Evolutionary conservation across 208 protist genomes (phyloP).

Genomic region (Trypanosoma vivax): DNA sequence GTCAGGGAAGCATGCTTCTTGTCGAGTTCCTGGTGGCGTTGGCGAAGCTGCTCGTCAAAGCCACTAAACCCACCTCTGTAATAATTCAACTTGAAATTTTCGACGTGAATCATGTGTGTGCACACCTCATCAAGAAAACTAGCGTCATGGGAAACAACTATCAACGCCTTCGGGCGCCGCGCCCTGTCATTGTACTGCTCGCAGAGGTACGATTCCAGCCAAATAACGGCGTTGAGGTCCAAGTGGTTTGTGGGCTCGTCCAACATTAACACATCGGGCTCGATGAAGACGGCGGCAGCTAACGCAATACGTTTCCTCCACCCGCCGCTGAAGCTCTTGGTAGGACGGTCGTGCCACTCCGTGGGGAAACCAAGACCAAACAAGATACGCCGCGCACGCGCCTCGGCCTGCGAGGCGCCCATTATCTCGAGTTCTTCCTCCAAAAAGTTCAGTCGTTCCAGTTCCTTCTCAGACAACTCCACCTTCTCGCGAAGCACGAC

Average conservation of each 20-base stretch:
- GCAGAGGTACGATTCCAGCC: constrained; percentile 90
- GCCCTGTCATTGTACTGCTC: constrained; percentile 72
- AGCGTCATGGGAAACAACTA: constrained; percentile 96
- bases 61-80: constrained; percentile 75
- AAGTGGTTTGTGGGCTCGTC: constrained; percentile 98
- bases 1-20: constrained; percentile 74
- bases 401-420: constrained; percentile 83
- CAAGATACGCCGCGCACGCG: constrained; percentile 81
- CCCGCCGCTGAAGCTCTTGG: constrained; percentile 83
- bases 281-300: constrained; percentile 91
- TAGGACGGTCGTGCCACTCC: constrained; percentile 85
- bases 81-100: constrained; percentile 85
- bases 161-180: constrained; percentile 82
- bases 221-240: constrained; percentile 93
- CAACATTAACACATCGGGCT: constrained; percentile 94
- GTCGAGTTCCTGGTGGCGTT: constrained; percentile 74
- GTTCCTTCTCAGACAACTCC: constrained; percentile 55
- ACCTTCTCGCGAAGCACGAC: constrained; percentile 48
- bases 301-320: constrained; percentile 94
- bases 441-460: constrained; percentile 72
- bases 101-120: constrained; percentile 91
- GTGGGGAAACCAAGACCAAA: constrained; percentile 92
- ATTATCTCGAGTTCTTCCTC: constrained; percentile 93
- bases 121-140: constrained; percentile 94
- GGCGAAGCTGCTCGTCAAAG: constrained; percentile 69